These are phyloP conservation scores for Schizophyllum amplum DNA, from an alignment of 1,284 basidiomycete species.

Conservation along the genomic window DNA sequence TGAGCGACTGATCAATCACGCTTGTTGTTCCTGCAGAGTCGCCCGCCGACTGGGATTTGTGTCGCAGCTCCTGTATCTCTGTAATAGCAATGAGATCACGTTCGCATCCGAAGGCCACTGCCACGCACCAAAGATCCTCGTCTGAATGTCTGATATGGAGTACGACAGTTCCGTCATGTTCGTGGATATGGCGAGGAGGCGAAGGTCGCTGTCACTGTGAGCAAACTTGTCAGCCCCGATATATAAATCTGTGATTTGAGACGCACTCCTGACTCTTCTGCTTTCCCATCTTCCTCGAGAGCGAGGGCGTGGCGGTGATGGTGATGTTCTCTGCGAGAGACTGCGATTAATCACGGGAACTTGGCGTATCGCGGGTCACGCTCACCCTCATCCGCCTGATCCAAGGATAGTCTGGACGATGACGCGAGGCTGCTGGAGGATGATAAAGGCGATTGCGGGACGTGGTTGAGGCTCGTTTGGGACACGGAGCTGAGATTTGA, in stretches of 20 bases:
- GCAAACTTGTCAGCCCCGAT: slow-evolving; percentile 11
- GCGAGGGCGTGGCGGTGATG: slow-evolving; percentile 44
- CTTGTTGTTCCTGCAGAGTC: slow-evolving; percentile 48
- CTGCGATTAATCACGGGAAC: slow-evolving; percentile 14
- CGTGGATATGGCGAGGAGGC: slow-evolving; percentile 67
- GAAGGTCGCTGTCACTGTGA: slow-evolving; percentile 47
- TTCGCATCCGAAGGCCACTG: slow-evolving; percentile 3
- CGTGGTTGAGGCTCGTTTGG: slow-evolving; percentile 24
- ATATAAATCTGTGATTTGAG: slow-evolving; percentile 4
- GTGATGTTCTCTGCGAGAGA: slow-evolving; percentile 53
- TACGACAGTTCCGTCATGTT: slow-evolving; percentile 79
- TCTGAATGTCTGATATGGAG: slow-evolving; percentile 77
- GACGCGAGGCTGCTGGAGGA: slow-evolving; percentile 35
- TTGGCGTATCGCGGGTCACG: slow-evolving; percentile 11
- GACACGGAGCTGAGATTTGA: slow-evolving; percentile 25
- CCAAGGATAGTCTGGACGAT: slow-evolving; percentile 45
- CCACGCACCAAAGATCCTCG: slow-evolving; percentile 72
- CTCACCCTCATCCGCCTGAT: slow-evolving; percentile 53
- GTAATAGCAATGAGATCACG: slow-evolving; percentile 8
- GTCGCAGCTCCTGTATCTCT: slow-evolving; percentile 82
- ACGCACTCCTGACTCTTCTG: slow-evolving; percentile 53
- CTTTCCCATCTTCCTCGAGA: slow-evolving; percentile 34
- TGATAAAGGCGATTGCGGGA: slow-evolving; percentile 35
- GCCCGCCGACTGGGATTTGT: slow-evolving; percentile 64
- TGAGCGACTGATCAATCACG: slow-evolving; percentile 74